Evolutionary conservation across 441 rosid species (phyloP).

Genomic region (Erodium texanum): DNA sequence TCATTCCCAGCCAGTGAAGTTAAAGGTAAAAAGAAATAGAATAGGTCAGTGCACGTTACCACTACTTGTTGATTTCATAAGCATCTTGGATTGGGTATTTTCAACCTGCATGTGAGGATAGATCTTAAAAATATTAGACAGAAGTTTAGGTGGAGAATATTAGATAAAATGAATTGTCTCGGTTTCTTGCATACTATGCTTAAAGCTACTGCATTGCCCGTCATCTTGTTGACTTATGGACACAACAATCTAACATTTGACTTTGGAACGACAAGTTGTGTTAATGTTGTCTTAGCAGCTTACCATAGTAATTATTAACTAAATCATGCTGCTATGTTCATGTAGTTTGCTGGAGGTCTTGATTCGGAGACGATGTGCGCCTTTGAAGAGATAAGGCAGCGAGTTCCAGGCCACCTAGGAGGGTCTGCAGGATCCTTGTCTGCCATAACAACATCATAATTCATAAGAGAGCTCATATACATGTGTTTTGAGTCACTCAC

Average conservation of each 20-base stretch:
- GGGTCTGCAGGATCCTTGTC: conserved; percentile 38
- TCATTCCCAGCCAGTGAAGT: not conserved
- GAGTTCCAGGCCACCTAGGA: conserved; percentile 44
- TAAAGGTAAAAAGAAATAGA: too few relatives aligned
- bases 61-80: too few relatives aligned
- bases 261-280: not conserved
- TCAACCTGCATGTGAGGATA: too few relatives aligned
- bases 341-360: conserved; percentile 82
- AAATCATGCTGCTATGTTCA: too few relatives aligned
- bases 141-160: not conserved
- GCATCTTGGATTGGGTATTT: too few relatives aligned
- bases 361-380: conserved; percentile 85
- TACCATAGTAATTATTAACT: too few relatives aligned
- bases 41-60: too few relatives aligned
- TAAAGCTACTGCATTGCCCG: too few relatives aligned
- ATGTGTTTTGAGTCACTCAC: too few relatives aligned
- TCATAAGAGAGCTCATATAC: not conserved
- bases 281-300: too few relatives aligned
- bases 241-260: not conserved
- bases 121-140: too few relatives aligned
- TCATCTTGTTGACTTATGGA: not conserved
- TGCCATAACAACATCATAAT: conserved; percentile 42
- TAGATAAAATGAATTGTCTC: not conserved
- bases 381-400: conserved; percentile 71
- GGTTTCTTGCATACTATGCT: too few relatives aligned